Conservation (phyloP, 1,284 basidiomycete genomes). For the Sutorius eximius region DNA sequence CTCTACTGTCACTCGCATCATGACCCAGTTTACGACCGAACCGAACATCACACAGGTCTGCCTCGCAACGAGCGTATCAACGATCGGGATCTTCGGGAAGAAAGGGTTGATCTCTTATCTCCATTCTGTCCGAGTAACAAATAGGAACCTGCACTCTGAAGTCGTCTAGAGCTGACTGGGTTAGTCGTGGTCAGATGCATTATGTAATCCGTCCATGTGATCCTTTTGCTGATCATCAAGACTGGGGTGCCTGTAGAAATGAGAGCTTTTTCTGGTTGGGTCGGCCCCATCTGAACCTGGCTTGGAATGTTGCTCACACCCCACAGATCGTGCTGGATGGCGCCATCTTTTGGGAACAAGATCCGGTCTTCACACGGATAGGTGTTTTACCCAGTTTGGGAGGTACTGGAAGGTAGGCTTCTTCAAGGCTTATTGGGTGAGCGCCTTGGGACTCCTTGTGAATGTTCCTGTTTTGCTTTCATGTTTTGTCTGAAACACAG, state of each 20-base stretch:
- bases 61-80: background rate
- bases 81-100: background rate
- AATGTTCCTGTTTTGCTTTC: too few species aligned
- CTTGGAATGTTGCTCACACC: background rate
- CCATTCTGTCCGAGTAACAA: background rate
- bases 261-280: background rate
- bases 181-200: background rate
- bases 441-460: too few species aligned
- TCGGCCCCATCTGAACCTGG: background rate
- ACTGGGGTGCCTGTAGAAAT: background rate
- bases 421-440: too few species aligned
- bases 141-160: too few species aligned
- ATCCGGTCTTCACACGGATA: background rate
- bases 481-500: too few species aligned
- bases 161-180: too few species aligned
- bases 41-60: background rate
- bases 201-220: background rate
- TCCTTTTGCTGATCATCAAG: background rate
- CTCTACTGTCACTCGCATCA: too few species aligned
- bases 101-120: background rate
- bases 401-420: background rate
- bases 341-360: background rate
- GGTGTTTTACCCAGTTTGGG: background rate
- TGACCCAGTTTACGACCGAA: too few species aligned
- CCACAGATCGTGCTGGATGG: background rate